Evolutionary conservation across 352 stramenopile genomes (phyloP).

Genomic region (Bremia lactucae): DNA sequence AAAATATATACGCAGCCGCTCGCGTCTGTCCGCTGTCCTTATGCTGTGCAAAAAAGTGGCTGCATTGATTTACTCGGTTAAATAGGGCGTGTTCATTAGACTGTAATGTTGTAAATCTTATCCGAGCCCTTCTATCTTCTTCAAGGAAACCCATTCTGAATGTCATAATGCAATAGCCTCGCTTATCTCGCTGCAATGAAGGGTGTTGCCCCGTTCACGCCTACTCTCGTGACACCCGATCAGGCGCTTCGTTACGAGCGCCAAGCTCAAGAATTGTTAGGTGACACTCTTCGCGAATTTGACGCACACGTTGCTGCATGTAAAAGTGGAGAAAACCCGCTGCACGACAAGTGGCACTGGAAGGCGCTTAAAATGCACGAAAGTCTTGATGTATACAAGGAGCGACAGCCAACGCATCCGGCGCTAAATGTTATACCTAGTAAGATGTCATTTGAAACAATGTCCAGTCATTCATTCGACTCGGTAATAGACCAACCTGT

Average conservation of each 20-base stretch:
- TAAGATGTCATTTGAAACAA: conserved; percentile 3
- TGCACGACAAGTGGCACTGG: conserved; percentile 26
- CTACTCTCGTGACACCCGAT: conserved; percentile 11
- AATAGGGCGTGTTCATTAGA: no score
- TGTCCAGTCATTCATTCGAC: neutral
- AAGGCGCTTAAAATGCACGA: conserved; percentile 20
- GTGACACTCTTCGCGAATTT: conserved; percentile 16
- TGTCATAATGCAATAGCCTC: no score
- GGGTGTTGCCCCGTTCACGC: no score
- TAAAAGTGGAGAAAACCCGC: conserved; percentile 7
- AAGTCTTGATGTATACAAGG: conserved; percentile 22
- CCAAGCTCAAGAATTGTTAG: conserved; percentile 15
- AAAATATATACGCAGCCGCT: no score
- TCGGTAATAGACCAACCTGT: neutral
- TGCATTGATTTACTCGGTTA: no score
- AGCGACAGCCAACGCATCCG: conserved; percentile 18
- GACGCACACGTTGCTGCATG: conserved; percentile 7
- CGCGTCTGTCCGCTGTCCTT: no score
- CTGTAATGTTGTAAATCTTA: no score
- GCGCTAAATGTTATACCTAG: conserved; percentile 1
- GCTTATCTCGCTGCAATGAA: no score
- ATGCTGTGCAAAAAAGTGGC: no score
- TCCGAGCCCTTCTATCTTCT: no score
- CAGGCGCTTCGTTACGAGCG: conserved; percentile 9
- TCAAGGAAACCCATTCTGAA: no score